Percentiles rank a stretch among this genome's conserved stretches.
phyloP scores from a whole-genome alignment of 148 eudicot species.

The Rhododendron molle region DNA sequence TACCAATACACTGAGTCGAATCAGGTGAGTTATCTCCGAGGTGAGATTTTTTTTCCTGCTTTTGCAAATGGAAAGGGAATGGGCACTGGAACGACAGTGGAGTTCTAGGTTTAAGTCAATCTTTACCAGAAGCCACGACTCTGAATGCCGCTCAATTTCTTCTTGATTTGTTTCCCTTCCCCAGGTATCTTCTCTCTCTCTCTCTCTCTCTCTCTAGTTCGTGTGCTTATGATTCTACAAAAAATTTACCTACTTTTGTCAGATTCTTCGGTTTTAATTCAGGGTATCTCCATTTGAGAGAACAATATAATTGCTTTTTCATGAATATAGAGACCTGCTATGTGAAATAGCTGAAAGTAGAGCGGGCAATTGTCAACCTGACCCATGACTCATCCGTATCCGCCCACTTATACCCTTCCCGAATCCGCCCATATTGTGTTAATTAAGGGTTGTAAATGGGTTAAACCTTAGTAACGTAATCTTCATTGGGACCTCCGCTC shows the following conservation, averaged over 20 bases:
- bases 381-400: no score
- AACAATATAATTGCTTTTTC: no score
- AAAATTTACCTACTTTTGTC: not conserved
- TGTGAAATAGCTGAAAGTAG: no score
- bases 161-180: not conserved
- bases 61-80: not conserved
- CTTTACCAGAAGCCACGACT: not conserved
- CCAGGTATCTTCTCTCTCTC: not conserved
- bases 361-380: no score
- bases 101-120: not conserved
- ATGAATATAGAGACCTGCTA: no score
- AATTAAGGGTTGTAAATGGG: no score
- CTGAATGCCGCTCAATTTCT: not conserved
- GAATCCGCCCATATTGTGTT: no score
- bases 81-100: not conserved
- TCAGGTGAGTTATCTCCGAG: not conserved
- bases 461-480: no score
- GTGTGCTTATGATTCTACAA: not conserved
- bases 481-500: no score
- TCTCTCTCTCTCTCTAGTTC: not conserved
- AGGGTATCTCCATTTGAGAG: not conserved
- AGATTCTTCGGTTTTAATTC: not conserved
- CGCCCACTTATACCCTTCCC: no score
- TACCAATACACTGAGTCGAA: not conserved
- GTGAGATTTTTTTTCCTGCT: not conserved